phyloP scores from a whole-genome alignment of 2,329 filamentous ascomycete genomes.

The Emergomyces pasteurianus region DNA sequence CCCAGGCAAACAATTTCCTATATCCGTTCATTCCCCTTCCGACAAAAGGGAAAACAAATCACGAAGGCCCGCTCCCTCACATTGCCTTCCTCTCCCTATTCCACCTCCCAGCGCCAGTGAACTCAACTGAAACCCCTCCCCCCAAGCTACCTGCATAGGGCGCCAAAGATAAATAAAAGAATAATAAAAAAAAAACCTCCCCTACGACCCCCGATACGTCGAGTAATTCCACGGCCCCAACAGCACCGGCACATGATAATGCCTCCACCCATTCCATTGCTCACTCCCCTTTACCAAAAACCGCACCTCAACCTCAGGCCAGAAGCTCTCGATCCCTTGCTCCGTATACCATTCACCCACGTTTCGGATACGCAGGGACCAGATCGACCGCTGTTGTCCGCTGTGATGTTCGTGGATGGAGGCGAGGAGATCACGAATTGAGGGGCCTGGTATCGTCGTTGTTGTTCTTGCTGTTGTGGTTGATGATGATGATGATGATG shows the following conservation, averaged over 20 bases:
- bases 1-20: not conserved
- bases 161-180: not conserved
- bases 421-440: not conserved
- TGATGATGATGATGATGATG: no score
- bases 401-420: not conserved
- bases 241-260: slow-evolving; percentile 41
- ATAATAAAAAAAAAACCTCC: not conserved
- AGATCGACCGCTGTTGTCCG: slow-evolving; percentile 25
- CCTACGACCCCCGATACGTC: slow-evolving; percentile 38
- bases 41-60: no score
- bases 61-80: not conserved
- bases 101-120: no score
- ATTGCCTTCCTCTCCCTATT: no score
- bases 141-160: no score
- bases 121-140: no score
- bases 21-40: not conserved
- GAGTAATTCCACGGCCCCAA: slow-evolving; percentile 41
- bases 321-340: slow-evolving; percentile 38
- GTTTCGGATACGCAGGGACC: slow-evolving; percentile 34
- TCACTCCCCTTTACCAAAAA: slow-evolving; percentile 37
- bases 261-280: slow-evolving; percentile 32
- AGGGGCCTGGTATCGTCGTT: not conserved
- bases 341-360: slow-evolving; percentile 37
- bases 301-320: slow-evolving; percentile 39
- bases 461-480: not conserved